Conservation (phyloP, 371 early-diverging fungal genomes). For the Rhizopus microsporus region DNA sequence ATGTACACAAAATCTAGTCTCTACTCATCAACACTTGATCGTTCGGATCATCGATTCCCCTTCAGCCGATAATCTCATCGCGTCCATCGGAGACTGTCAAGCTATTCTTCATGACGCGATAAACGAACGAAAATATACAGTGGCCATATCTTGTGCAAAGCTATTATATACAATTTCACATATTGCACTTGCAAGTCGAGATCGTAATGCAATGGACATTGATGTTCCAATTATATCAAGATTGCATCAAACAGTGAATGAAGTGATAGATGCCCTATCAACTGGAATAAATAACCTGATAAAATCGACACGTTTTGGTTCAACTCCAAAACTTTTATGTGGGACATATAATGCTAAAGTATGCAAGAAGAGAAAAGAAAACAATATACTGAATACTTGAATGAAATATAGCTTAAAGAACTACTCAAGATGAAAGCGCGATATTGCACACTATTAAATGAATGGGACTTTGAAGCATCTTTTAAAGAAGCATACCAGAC, state of each 20-base stretch:
- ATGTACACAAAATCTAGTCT: conserved; percentile 20
- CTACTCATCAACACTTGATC: conserved; percentile 24
- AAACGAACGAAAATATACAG: conserved; percentile 9
- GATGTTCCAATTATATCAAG: conserved; percentile 11
- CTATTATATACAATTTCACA: conserved; percentile 20
- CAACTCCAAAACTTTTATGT: too few relatives aligned
- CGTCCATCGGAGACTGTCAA: conserved; percentile 15
- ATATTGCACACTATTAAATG: conserved; percentile 21
- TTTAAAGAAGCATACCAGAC: conserved; percentile 23
- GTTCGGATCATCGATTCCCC: conserved; percentile 6
- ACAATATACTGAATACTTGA: neutral
- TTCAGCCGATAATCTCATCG: conserved; percentile 6
- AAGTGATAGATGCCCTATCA: conserved; percentile 13
- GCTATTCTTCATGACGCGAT: conserved; percentile 13
- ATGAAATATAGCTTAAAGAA: conserved; percentile 19
- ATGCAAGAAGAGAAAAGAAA: neutral
- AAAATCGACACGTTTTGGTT: too few relatives aligned
- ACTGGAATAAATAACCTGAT: too few relatives aligned
- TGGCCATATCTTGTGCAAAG: conserved; percentile 21
- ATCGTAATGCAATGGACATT: conserved; percentile 18
- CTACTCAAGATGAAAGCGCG: conserved; percentile 25
- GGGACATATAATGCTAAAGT: too few relatives aligned
- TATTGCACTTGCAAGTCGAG: conserved; percentile 9
- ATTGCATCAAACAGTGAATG: conserved; percentile 7
- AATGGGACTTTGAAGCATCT: conserved; percentile 23